Evolutionary conservation across 306 rosid genomes (phyloP).

Genomic region (Medicago arabica): DNA sequence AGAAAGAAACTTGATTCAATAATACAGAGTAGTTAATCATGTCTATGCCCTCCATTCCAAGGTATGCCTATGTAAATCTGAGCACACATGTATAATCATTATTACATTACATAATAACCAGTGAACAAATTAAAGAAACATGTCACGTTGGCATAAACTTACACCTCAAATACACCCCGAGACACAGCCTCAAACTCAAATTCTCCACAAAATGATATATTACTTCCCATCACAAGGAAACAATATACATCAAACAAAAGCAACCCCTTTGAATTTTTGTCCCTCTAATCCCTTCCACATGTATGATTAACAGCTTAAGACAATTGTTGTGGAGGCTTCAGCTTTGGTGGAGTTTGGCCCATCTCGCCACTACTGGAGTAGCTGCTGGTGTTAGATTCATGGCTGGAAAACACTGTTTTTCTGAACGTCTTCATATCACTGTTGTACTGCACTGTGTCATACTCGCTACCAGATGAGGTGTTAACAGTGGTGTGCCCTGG

Average conservation of each 20-base stretch:
- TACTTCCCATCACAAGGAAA: constrained; percentile 12
- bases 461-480: constrained; percentile 54
- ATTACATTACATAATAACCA: background rate
- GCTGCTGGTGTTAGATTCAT: constrained; percentile 56
- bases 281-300: background rate
- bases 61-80: background rate
- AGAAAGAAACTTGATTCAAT: background rate
- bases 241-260: constrained; percentile 6
- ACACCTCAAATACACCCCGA: background rate
- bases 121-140: constrained; percentile 10
- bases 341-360: constrained; percentile 7
- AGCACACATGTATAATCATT: background rate
- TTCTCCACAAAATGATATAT: background rate
- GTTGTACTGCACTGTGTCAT: constrained; percentile 61
- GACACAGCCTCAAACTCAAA: constrained; percentile 6
- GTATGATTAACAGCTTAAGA: constrained; percentile 19
- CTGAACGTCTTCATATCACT: constrained; percentile 68
- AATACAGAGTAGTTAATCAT: background rate
- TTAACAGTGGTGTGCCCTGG: constrained; percentile 27
- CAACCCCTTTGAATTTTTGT: background rate
- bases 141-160: background rate
- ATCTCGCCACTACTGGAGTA: constrained; percentile 64
- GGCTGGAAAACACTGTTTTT: constrained; percentile 59
- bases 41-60: background rate
- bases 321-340: background rate